Evolutionary conservation across 352 stramenopile species (phyloP).

Genomic region (Phytophthora idaei): DNA sequence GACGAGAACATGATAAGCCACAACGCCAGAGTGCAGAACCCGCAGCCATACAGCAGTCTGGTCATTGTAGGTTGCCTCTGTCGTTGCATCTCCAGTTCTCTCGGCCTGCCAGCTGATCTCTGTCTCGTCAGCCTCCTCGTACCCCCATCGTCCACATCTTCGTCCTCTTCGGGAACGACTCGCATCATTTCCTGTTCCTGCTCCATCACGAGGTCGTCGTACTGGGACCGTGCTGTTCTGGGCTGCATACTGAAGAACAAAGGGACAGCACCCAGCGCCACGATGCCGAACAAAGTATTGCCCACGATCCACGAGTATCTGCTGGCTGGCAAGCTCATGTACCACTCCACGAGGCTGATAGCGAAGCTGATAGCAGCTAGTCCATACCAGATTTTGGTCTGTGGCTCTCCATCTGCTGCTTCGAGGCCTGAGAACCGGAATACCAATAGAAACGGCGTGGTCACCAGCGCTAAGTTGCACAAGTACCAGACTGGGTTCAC

Average conservation of each 20-base stretch:
- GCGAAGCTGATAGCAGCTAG: conserved; percentile 51
- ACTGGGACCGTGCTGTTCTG: conserved; percentile 54
- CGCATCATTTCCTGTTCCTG: conserved; percentile 26
- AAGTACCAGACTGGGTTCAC: conserved; percentile 83
- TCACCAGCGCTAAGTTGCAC: conserved; percentile 71
- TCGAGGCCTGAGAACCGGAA: conserved; percentile 67
- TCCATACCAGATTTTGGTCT: conserved; percentile 53
- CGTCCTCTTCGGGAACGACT: conserved; percentile 22
- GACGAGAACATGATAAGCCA: conserved; percentile 79
- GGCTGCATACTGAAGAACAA: conserved; percentile 73
- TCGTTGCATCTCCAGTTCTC: conserved; percentile 19
- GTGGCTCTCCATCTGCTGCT: conserved; percentile 18
- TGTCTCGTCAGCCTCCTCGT: conserved; percentile 15
- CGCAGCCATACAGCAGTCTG: conserved; percentile 53
- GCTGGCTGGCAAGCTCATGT: conserved; percentile 57
- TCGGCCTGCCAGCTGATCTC: conserved; percentile 3
- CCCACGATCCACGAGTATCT: conserved; percentile 75
- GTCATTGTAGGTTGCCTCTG: conserved; percentile 28
- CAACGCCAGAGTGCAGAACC: conserved; percentile 41
- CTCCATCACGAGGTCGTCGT: conserved; percentile 45
- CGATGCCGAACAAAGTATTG: conserved; percentile 81
- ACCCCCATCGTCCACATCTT: conserved; percentile 3
- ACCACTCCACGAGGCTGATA: conserved; percentile 76
- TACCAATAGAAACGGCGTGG: conserved; percentile 77
- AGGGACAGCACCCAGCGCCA: conserved; percentile 66